phyloP scores from a whole-genome alignment of 2,329 filamentous ascomycete species.

The Penicillium hesseltinei region DNA sequence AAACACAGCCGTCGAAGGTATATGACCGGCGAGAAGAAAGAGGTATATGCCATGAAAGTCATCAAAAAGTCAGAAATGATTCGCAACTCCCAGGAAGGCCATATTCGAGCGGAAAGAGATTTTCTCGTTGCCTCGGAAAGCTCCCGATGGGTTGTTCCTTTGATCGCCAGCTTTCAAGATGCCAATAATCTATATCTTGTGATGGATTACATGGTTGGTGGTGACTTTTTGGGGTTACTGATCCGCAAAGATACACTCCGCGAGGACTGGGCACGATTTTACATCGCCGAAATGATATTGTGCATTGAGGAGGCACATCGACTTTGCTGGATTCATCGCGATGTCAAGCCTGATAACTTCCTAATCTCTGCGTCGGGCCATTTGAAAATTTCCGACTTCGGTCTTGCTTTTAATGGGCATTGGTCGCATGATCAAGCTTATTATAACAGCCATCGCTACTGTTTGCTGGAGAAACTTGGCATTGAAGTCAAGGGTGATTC shows the following conservation, averaged over 20 bases:
- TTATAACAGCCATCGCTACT: slow-evolving; percentile 79
- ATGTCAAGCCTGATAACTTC: slow-evolving; percentile 97
- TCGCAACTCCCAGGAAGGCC: slow-evolving; percentile 84
- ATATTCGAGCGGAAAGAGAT: slow-evolving; percentile 85
- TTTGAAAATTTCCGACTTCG: slow-evolving; percentile 94
- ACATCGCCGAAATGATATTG: slow-evolving; percentile 92
- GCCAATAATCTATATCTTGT: slow-evolving; percentile 80
- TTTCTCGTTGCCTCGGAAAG: slow-evolving; percentile 85
- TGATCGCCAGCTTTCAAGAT: slow-evolving; percentile 89
- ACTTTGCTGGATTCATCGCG: slow-evolving; percentile 87
- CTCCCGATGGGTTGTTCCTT: slow-evolving; percentile 85
- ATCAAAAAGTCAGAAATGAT: slow-evolving; percentile 95
- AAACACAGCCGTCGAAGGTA: slow-evolving; percentile 29
- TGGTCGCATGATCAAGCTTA: slow-evolving; percentile 90
- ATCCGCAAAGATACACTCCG: slow-evolving; percentile 80
- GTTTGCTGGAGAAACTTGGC: slow-evolving; percentile 71
- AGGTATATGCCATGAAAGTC: slow-evolving; percentile 94
- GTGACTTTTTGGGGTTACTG: slow-evolving; percentile 84
- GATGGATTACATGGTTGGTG: slow-evolving; percentile 98
- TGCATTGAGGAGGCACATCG: slow-evolving; percentile 90
- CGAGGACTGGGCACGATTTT: slow-evolving; percentile 77
- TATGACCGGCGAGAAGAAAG: slow-evolving; percentile 42
- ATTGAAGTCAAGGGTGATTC: slow-evolving; percentile 72
- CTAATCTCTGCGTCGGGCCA: slow-evolving; percentile 85
- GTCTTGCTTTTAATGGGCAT: slow-evolving; percentile 89